Base-by-base conservation (phyloP, 140 eudicot species). In the Stevia rebaudiana region DNA sequence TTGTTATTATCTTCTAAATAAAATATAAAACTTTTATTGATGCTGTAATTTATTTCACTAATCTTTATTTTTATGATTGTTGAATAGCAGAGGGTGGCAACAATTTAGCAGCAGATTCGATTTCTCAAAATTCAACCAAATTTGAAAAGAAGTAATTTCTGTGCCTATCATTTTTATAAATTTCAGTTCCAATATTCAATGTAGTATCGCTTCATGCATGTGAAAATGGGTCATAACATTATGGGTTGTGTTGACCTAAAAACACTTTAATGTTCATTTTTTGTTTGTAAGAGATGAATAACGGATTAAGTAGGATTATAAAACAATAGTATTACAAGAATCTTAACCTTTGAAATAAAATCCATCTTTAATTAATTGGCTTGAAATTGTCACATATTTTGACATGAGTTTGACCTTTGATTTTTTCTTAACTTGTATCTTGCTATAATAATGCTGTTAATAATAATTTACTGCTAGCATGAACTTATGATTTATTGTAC, bases 111-210 rank as follows among this genome's bases (percentile, higher is more conserved):
- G 79, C 39, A n/a, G 47, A 67, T 30, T 25, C 56, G 3, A 21
- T 46, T 30, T 61, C 57, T 48, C 64, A 9, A 40, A 50, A 48
- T 41, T 49, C 57, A 11, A 58, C 74, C 64, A 40, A 60, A 1
- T 59, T 52, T 59, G 64, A 74, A 51, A 67, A 67, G 63, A 67
- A 60, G 79, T 74, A 74, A 67, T 67, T 74, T 59, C 56, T 57
- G 11, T 44, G 13, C 47, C 47, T 19, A 44, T 66, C 33, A 36
- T 33, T 58, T 18, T 46, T 28, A 2, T 42, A 42, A 23, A 44
- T 40, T 30, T 12, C 18, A 41, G 51, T 71, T 53, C 11, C 39
- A 5, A 13, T 53, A 24, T 24, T 12, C 39, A 53, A 53, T 53
- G 25, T n/a, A n/a, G n/a, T n/a, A n/a, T n/a, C n/a, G n/a, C n/a